Base-by-base conservation (phyloP, 202 grass and related monocot genomes). In the Setaria viridis region DNA sequence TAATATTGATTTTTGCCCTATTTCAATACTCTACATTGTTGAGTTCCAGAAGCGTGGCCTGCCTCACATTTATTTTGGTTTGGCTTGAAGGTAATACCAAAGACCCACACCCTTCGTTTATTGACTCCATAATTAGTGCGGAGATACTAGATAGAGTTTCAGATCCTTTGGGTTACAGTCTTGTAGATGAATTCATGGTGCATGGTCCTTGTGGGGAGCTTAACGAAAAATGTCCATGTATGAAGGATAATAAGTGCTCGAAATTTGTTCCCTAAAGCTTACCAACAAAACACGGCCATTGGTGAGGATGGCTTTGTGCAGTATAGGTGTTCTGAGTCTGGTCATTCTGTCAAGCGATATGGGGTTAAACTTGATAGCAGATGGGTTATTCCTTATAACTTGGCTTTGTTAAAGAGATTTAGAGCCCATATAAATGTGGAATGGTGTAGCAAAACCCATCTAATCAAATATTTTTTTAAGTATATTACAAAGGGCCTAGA, bases 161-260 rank as follows among this genome's bases (percentile, higher is more conserved):
- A 0, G 72, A 85, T 2, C 15, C 58, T 15, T 6, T 35, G 4
- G 72, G 43, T 39, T 76, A 77, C n/a, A 62, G 32, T 5, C 6
- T 62, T 33, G 82, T 85, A 0, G 50, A 46, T 9, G 49, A 74
- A 56, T 85, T 85, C 4, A 78, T 85, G 82, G 5, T 85, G n/a
- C 11, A 77, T 13, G 74, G 72, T 11, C 82, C 70, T 42, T 85
- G 82, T 32, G 59, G 72, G 9, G 32, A 39, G 5, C 2, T 68
- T 9, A 85, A 85, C 17, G 12, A n/a, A 41, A 42, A 17, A 3
- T 73, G 42, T 25, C 5, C 43, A 37, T 66, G 72, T 17, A 78
- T 85, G 82, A 57, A 25, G 0, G 9, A 57, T 45, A 45, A 9
- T 19, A 78, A 2, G 2, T 77, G 82, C 20, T 85, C 72, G 3